Evolutionary conservation across 345 rosid genomes (phyloP).

Genomic region (Erodium maritimum): DNA sequence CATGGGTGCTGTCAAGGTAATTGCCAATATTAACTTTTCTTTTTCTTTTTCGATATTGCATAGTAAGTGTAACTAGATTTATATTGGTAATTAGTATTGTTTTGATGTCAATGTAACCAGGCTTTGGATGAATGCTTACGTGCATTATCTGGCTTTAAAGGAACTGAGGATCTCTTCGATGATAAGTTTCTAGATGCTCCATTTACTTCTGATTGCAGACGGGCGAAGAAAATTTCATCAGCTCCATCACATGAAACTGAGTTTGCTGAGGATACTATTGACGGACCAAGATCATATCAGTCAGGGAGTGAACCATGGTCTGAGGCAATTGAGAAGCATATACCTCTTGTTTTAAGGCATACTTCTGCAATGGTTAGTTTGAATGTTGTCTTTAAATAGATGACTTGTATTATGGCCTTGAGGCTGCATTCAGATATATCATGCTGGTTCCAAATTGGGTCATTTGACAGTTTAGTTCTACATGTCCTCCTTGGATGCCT

Average conservation of each 20-base stretch:
- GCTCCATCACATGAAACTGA: constrained; percentile 68
- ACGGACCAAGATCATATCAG: constrained; percentile 25
- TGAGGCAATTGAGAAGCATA: constrained; percentile 55
- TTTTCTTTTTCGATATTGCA: background rate
- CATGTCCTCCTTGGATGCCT: background rate
- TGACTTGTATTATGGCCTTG: background rate
- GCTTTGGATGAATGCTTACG: constrained; percentile 88
- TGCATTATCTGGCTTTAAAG: constrained; percentile 83
- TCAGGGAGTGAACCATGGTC: constrained; percentile 65
- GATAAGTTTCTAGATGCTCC: constrained; percentile 59
- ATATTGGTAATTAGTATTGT: background rate
- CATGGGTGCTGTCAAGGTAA: constrained; percentile 69
- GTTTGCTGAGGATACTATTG: constrained; percentile 24
- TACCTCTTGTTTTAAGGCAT: constrained; percentile 53
- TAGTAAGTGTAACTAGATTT: background rate
- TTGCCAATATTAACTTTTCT: background rate
- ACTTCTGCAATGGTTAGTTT: constrained; percentile 66
- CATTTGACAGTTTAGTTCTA: background rate
- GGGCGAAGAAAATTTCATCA: constrained; percentile 65
- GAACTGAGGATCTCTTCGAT: constrained; percentile 70
- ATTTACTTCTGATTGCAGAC: constrained; percentile 71
- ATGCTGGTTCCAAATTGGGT: background rate
- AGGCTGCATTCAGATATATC: background rate
- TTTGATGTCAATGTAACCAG: constrained; percentile 23
- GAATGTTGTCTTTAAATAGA: constrained; percentile 1